A percentile compares a stretch with the other conserved stretches of the same genome.
phyloP scores from a whole-genome alignment of 2,329 filamentous ascomycete genomes.

The Phyllosticta citribraziliensis region DNA sequence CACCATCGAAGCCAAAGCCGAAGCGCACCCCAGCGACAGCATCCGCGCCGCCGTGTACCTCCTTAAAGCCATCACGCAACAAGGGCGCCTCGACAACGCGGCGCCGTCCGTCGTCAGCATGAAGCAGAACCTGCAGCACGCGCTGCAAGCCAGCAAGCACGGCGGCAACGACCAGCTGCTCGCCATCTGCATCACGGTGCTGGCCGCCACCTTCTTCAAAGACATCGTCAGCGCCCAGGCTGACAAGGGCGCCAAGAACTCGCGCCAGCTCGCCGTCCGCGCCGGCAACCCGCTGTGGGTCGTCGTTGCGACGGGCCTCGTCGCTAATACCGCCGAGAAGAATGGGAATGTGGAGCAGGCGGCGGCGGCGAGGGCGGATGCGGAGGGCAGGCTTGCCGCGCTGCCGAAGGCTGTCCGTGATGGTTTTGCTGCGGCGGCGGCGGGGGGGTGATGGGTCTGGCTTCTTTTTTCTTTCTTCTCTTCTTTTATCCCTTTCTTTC shows the following conservation, averaged over 20 bases:
- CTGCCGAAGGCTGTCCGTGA: background rate
- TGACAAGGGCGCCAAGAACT: slow-evolving; percentile 39
- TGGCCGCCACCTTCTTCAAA: slow-evolving; percentile 74
- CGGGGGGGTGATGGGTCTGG: too few relatives aligned
- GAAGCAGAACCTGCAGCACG: slow-evolving; percentile 67
- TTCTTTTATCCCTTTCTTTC: too few relatives aligned
- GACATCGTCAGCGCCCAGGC: slow-evolving; percentile 61
- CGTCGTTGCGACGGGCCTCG: slow-evolving; percentile 68
- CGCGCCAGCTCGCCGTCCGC: slow-evolving; percentile 47
- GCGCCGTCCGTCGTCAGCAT: slow-evolving; percentile 56
- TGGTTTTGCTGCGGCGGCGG: background rate
- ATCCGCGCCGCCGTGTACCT: slow-evolving; percentile 71
- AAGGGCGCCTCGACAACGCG: slow-evolving; percentile 26
- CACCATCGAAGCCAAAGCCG: slow-evolving; percentile 57
- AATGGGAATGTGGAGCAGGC: slow-evolving; percentile 54
- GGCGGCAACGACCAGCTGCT: slow-evolving; percentile 69
- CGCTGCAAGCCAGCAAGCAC: slow-evolving; percentile 58
- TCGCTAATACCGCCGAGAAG: slow-evolving; percentile 64
- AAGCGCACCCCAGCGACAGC: slow-evolving; percentile 60
- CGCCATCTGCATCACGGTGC: slow-evolving; percentile 74
- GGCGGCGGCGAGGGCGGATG: slow-evolving; percentile 35
- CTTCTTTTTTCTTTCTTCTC: background rate
- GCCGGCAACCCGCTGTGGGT: slow-evolving; percentile 27
- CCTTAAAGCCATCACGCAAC: slow-evolving; percentile 44
- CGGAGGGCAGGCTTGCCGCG: slow-evolving; percentile 15